Base-by-base conservation (phyloP, 805 yeast genomes). In the Candida germanica region DNA sequence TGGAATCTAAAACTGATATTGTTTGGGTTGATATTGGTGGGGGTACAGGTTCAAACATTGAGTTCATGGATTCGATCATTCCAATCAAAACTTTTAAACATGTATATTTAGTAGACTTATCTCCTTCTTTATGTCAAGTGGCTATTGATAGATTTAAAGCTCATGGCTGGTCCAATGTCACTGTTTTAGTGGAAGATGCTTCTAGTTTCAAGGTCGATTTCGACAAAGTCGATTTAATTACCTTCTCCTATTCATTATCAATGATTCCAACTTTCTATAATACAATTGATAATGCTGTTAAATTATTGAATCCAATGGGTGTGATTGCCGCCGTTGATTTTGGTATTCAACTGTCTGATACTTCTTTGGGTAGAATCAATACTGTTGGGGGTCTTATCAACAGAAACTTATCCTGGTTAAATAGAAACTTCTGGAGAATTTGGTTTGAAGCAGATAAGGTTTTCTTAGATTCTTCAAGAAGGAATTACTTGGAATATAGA, bases 371-470 rank as follows among this genome's bases (percentile, higher is more conserved):
- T 13, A 74, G 86, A 54, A 72, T 79, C 34, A 78, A 83, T 52
- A 81, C 89, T 6, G 61, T 84, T 23, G 94, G 95, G 35, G 93
- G 94, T 6, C 63, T 79, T 46, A 72, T 72, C 21, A 73, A 77
- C 50, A 71, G 94, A 51, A 83, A 83, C 54, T 79, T 76, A 42
- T 81, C 87, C 18, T 85, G 94, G 94, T 43, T 82, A 38, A 69
- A 75, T 33, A 71, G 94, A 54, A 83, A 86, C 20, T 86, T 85
- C 55, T 85, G 95, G 95, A 73, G 88, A 53, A 65, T 81, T 29
- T 86, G 95, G 95, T 85, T 86, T 58, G 95, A 85, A 59, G 81
- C 82, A 35, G 95, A 85, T 58, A 73, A 80, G 38, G 94, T 85
- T 3, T 81, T 77, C 50, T 70, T 85, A 47, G 94, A 85, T 53